Percentiles rank a stretch among this genome's conserved stretches.
Evolutionary conservation across 257 asterid species (phyloP).

Genomic region (Solanum piurae): DNA sequence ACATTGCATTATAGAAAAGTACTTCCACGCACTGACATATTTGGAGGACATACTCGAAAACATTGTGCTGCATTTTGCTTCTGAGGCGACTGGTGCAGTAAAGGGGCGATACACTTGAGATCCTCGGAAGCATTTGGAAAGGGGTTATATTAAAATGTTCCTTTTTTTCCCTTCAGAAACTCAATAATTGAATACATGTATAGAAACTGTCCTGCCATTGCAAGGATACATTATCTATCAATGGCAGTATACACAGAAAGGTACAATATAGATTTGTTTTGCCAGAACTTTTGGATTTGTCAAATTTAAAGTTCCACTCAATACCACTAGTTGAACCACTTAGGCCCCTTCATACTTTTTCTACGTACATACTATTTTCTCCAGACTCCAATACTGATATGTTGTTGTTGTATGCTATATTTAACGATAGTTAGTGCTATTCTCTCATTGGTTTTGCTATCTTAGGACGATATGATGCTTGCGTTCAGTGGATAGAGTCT

Average conservation of each 20-base stretch:
- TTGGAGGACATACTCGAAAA: not conserved
- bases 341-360: not conserved
- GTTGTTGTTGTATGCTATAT: not conserved
- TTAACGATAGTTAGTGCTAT: not conserved
- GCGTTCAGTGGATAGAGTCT: not conserved
- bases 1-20: not conserved
- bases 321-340: not conserved
- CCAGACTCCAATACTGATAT: no score
- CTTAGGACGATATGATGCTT: not conserved
- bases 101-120: not conserved
- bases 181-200: constrained; percentile 47
- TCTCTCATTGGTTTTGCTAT: not conserved
- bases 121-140: constrained; percentile 1
- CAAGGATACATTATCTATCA: constrained; percentile 28
- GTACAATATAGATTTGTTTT: constrained; percentile 32
- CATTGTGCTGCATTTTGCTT: not conserved
- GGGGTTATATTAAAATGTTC: not conserved
- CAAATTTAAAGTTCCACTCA: constrained; percentile 4
- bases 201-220: constrained; percentile 54
- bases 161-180: not conserved
- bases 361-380: not conserved
- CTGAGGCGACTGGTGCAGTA: not conserved
- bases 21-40: not conserved
- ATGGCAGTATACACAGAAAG: constrained; percentile 40
- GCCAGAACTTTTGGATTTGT: constrained; percentile 7